Conservation (phyloP, 164 flowering plant species). For the Warburgia ugandensis region DNA sequence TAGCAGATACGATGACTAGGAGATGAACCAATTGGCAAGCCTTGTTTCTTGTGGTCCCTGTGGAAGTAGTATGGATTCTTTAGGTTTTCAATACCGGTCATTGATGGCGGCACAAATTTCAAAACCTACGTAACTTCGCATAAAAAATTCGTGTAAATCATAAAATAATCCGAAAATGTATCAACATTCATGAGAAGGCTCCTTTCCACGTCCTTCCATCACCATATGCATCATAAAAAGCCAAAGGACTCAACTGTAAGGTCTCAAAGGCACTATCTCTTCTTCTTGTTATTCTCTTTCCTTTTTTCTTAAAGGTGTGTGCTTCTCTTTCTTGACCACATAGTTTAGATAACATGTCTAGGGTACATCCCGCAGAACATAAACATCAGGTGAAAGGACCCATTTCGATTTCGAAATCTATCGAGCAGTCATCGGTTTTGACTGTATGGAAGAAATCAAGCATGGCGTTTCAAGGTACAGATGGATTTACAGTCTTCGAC, state of each 20-base stretch:
- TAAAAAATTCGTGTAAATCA: conserved; percentile 7
- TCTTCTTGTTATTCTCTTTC: neutral
- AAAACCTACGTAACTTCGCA: conserved; percentile 8
- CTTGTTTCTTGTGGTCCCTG: neutral
- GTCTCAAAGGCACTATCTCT: too few relatives aligned
- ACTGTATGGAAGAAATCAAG: conserved; percentile 72
- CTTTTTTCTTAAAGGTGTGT: neutral
- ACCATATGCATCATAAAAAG: too few relatives aligned
- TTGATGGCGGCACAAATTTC: conserved; percentile 3
- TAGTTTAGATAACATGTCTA: conserved; percentile 35
- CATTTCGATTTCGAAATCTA: neutral
- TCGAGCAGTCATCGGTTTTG: conserved; percentile 18
- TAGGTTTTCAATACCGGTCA: conserved; percentile 1
- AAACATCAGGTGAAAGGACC: neutral
- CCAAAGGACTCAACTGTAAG: neutral
- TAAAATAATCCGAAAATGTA: conserved; percentile 5
- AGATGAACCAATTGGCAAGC: conserved; percentile 1
- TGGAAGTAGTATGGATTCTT: neutral
- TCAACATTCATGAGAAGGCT: conserved; percentile 3
- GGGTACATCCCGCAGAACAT: conserved; percentile 25
- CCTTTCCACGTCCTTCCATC: conserved; percentile 33
- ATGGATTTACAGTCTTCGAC: conserved; percentile 60
- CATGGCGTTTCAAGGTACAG: conserved; percentile 60
- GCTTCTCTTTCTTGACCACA: neutral
- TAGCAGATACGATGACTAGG: too few relatives aligned